phyloP scores from a whole-genome alignment of 192 early-diverging fungal species.

The Helicostylum pulchrum region DNA sequence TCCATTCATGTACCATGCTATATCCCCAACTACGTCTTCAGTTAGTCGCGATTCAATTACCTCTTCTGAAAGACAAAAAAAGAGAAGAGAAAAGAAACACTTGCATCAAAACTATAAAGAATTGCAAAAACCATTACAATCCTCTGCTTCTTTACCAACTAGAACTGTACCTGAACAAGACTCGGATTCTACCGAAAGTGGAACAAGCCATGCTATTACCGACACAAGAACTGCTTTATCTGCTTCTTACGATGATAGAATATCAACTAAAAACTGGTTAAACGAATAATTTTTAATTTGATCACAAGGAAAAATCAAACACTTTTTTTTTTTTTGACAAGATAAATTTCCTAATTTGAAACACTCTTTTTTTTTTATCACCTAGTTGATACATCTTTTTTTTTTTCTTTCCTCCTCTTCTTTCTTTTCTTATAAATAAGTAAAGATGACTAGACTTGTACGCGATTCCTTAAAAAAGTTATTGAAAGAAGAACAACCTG shows the following conservation, averaged over 20 bases:
- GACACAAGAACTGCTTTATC: conserved; percentile 14
- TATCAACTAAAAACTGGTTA: background rate
- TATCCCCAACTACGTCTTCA: background rate
- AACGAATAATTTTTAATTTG: background rate
- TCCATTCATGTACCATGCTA: background rate
- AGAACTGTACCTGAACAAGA: conserved; percentile 9
- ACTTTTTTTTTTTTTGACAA: too few species aligned
- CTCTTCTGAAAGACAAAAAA: conserved; percentile 9
- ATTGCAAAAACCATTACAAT: conserved; percentile 21
- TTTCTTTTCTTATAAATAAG: too few species aligned
- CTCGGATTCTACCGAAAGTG: conserved; percentile 3
- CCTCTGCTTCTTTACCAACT: conserved; percentile 36
- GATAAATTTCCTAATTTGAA: too few species aligned
- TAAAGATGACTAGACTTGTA: too few species aligned
- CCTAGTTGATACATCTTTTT: too few species aligned
- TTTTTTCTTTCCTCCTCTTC: too few species aligned
- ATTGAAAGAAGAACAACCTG: too few species aligned
- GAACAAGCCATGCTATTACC: background rate
- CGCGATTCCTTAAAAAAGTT: too few species aligned
- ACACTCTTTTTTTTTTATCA: too few species aligned
- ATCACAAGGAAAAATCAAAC: too few species aligned
- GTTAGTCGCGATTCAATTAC: background rate
- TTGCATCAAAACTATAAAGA: conserved; percentile 8
- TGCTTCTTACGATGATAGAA: conserved; percentile 26
- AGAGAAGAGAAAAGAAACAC: conserved; percentile 16